A percentile compares a stretch with the other conserved stretches of the same genome.
These are phyloP conservation scores for Aspergillus brunneoviolaceus DNA, from an alignment of 2,329 filamentous ascomycete genomes.

Conservation along the genomic window DNA sequence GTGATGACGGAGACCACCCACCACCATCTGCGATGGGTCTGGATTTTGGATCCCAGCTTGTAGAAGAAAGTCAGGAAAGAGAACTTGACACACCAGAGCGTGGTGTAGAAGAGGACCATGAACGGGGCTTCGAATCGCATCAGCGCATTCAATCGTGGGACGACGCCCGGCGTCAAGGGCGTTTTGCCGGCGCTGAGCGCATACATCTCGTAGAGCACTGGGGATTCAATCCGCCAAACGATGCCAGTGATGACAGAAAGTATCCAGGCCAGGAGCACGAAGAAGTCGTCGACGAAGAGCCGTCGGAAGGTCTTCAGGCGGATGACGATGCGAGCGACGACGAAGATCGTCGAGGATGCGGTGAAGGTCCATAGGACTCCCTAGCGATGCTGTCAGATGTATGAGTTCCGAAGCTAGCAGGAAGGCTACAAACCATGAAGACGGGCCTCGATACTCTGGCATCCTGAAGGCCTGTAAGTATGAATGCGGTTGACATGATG, in stretches of 20 bases:
- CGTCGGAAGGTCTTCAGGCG: conserved; percentile 1
- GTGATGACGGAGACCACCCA: neutral
- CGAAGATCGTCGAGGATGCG: neutral
- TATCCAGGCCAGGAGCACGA: neutral
- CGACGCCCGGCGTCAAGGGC: neutral
- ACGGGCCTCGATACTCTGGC: neutral
- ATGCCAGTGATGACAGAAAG: neutral
- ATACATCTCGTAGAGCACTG: neutral
- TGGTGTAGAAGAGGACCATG: neutral
- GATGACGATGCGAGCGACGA: neutral
- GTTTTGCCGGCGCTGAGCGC: neutral
- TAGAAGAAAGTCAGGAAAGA: conserved; percentile 1
- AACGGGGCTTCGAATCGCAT: neutral
- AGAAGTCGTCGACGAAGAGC: neutral
- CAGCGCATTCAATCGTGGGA: neutral
- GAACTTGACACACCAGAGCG: neutral
- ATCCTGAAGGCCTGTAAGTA: neutral
- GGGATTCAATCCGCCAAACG: neutral
- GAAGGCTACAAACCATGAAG: neutral
- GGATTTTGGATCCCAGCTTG: neutral
- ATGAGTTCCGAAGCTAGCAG: neutral
- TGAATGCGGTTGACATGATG: neutral
- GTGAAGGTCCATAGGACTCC: neutral
- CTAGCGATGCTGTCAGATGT: neutral
- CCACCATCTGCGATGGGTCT: neutral